Percentiles rank a stretch among this genome's conserved stretches.
phyloP scores from a whole-genome alignment of 164 flowering plant genomes.

The Kalanchoe fedtschenkoi region DNA sequence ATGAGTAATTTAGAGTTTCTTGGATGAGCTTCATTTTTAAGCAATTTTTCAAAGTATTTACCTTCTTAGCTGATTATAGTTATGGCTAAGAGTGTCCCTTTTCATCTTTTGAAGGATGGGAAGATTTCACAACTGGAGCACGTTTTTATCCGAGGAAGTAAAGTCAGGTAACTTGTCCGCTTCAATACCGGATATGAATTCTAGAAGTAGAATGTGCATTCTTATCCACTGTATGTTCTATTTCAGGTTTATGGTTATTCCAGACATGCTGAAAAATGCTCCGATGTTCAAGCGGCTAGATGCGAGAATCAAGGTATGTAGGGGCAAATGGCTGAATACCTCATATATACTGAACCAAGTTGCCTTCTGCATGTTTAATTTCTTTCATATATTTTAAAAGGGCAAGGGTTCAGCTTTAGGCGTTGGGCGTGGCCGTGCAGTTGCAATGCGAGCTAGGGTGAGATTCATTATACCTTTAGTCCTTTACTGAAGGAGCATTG shows the following conservation, averaged over 20 bases:
- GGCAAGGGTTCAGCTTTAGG: slow-evolving; percentile 78
- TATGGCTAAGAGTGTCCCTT: neutral
- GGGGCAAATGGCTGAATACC: neutral
- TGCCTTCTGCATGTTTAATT: neutral
- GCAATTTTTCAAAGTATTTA: neutral
- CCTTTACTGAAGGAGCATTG: no score
- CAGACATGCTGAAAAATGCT: slow-evolving; percentile 97
- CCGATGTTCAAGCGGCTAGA: slow-evolving; percentile 96
- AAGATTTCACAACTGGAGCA: slow-evolving; percentile 88
- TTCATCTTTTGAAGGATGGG: slow-evolving; percentile 55
- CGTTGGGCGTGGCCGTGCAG: slow-evolving; percentile 86
- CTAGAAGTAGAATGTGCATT: neutral
- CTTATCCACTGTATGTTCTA: neutral
- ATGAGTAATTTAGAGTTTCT: neutral
- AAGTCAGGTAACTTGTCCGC: slow-evolving; percentile 55
- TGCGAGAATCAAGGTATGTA: slow-evolving; percentile 74
- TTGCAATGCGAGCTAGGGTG: slow-evolving; percentile 82
- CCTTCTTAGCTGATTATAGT: neutral
- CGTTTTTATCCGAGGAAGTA: slow-evolving; percentile 94
- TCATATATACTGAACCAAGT: neutral
- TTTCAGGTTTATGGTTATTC: slow-evolving; percentile 86
- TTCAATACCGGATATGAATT: neutral
- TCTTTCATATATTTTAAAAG: slow-evolving; percentile 22
- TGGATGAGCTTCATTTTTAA: neutral
- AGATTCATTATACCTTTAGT: slow-evolving; percentile 10